Evolutionary conservation across 2,329 filamentous ascomycete genomes (phyloP).

Genomic region (Venturia oleaginea): DNA sequence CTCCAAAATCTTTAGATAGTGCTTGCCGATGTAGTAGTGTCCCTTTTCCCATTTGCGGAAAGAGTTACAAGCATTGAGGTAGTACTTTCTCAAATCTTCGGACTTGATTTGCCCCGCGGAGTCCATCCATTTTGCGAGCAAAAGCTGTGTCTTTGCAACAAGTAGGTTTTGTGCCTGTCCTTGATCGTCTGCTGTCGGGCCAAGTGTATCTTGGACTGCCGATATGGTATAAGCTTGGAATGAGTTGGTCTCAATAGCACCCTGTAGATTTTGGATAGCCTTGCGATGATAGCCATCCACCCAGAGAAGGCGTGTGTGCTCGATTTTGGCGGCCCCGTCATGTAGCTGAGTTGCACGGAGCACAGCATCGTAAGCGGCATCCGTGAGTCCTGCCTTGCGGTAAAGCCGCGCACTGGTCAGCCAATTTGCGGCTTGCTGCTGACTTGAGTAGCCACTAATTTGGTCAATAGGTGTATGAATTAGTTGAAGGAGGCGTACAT

Average conservation of each 20-base stretch:
- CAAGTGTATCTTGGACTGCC: constrained; percentile 29
- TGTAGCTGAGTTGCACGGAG: constrained; percentile 78
- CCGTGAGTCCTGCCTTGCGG: constrained; percentile 71
- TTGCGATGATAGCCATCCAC: constrained; percentile 88
- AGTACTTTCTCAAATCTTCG: constrained; percentile 67
- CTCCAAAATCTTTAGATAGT: constrained; percentile 94
- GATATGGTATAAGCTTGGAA: constrained; percentile 43
- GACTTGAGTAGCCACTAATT: constrained; percentile 49
- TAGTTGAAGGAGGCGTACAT: constrained; percentile 21
- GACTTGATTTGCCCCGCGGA: constrained; percentile 88
- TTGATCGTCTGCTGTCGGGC: constrained; percentile 26
- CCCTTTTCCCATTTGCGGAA: constrained; percentile 80
- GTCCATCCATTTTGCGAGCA: constrained; percentile 95
- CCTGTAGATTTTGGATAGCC: constrained; percentile 83
- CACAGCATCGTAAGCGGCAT: constrained; percentile 89
- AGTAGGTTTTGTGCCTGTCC: constrained; percentile 46
- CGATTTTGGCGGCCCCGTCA: constrained; percentile 81
- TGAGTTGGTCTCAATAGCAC: constrained; percentile 73
- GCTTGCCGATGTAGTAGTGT: constrained; percentile 91
- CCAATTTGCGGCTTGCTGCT: constrained; percentile 78
- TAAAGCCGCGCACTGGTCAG: constrained; percentile 76
- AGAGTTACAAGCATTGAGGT: constrained; percentile 69
- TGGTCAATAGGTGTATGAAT: not conserved
- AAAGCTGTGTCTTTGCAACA: constrained; percentile 69
- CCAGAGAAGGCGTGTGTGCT: constrained; percentile 89